Conservation (phyloP, 1,284 basidiomycete species). For the Ceratobasidium sp. region DNA sequence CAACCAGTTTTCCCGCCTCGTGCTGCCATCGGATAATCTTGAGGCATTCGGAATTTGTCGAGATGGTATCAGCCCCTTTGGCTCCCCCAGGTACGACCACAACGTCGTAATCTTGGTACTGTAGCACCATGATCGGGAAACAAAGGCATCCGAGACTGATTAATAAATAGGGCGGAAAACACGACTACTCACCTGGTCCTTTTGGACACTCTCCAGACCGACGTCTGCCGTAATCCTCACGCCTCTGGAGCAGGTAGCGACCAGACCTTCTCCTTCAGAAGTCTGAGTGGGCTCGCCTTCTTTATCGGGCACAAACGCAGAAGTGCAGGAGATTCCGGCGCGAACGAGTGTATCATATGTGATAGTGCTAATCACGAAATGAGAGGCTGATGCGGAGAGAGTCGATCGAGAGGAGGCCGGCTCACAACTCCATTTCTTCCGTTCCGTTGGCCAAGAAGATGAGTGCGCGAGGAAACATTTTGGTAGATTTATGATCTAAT, state of each 20-base stretch:
- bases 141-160: too few relatives aligned
- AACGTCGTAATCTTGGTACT: slow-evolving; percentile 69
- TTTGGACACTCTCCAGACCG: slow-evolving; percentile 53
- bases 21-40: slow-evolving; percentile 69
- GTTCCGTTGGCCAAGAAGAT: slow-evolving; percentile 88
- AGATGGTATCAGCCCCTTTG: slow-evolving; percentile 79
- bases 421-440: slow-evolving; percentile 89
- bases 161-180: too few relatives aligned
- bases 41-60: slow-evolving; percentile 66
- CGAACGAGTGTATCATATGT: slow-evolving; percentile 81
- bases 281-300: slow-evolving; percentile 35
- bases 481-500: not conserved
- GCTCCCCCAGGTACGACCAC: slow-evolving; percentile 83
- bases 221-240: slow-evolving; percentile 75
- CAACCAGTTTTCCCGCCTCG: slow-evolving; percentile 67
- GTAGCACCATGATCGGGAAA: slow-evolving; percentile 34
- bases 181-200: slow-evolving; percentile 31
- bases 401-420: slow-evolving; percentile 23
- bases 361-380: slow-evolving; percentile 64
- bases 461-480: slow-evolving; percentile 64
- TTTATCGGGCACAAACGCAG: slow-evolving; percentile 64
- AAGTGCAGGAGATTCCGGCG: slow-evolving; percentile 68
- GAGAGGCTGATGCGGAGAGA: not conserved
- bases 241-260: slow-evolving; percentile 72
- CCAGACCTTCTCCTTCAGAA: slow-evolving; percentile 19